phyloP scores from a whole-genome alignment of 768 basidiomycete species.

The Mrakia hoshinonis region DNA sequence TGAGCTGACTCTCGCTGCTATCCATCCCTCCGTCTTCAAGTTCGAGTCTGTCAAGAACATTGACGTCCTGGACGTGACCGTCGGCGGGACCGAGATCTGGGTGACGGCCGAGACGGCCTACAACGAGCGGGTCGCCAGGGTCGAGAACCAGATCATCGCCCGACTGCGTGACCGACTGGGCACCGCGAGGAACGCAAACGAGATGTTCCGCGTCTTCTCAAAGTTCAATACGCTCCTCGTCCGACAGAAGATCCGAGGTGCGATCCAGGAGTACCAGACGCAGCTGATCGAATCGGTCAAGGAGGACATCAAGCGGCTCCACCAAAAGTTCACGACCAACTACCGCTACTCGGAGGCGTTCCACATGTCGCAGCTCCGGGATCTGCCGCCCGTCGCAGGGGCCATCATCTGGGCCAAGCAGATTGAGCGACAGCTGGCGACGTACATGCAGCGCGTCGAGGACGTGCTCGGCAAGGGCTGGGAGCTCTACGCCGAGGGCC shows the following conservation, averaged over 20 bases:
- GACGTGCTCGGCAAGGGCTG: constrained; percentile 95
- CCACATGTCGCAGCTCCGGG: constrained; percentile 98
- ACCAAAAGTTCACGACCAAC: constrained; percentile 96
- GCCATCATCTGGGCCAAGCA: constrained; percentile 99
- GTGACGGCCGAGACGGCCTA: constrained; percentile 94
- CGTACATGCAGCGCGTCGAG: constrained; percentile 98
- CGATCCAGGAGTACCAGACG: constrained; percentile 98
- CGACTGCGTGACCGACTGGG: constrained; percentile 81
- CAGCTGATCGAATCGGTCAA: constrained; percentile 98
- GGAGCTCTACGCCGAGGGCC: constrained; percentile 98
- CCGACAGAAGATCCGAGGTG: constrained; percentile 93
- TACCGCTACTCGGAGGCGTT: constrained; percentile 92
- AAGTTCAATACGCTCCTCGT: constrained; percentile 97
- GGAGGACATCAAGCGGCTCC: constrained; percentile 89
- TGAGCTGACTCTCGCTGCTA: not conserved
- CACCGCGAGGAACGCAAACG: constrained; percentile 92
- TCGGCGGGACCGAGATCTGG: constrained; percentile 97
- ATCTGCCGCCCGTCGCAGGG: constrained; percentile 93
- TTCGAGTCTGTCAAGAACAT: constrained; percentile 97
- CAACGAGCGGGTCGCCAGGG: constrained; percentile 90
- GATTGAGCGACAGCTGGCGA: constrained; percentile 87
- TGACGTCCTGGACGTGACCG: constrained; percentile 87
- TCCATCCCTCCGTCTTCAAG: not conserved
- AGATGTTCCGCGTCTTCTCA: constrained; percentile 98
- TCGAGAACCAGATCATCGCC: constrained; percentile 98